A percentile compares a stretch with the other conserved stretches of the same genome.
Evolutionary conservation across 2,329 filamentous ascomycete genomes (phyloP).

Genomic region (Aureobasidium leucospermi): DNA sequence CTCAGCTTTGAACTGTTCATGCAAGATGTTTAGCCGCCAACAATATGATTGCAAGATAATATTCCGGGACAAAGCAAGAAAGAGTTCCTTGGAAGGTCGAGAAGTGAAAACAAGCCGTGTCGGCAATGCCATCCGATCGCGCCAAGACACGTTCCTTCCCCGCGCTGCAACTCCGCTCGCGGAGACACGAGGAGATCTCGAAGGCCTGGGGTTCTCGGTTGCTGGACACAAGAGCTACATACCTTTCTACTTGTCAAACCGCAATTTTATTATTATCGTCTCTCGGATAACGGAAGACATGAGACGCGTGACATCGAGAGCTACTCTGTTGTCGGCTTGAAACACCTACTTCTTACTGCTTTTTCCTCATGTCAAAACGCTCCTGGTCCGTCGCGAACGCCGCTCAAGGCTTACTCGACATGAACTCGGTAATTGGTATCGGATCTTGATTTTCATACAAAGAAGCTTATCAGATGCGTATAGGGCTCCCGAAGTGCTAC

Average conservation of each 20-base stretch:
- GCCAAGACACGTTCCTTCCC: neutral
- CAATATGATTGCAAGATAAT: no score
- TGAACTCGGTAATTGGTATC: slow-evolving; percentile 7
- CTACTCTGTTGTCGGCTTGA: neutral
- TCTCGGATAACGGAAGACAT: neutral
- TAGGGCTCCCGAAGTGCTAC: slow-evolving; percentile 3
- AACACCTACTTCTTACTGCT: neutral
- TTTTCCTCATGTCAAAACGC: slow-evolving; percentile 10
- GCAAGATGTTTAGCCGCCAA: no score
- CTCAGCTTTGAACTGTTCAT: neutral
- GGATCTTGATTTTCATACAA: neutral
- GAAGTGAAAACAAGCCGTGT: neutral
- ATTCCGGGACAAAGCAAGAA: neutral
- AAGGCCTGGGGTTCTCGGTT: neutral
- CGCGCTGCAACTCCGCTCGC: neutral
- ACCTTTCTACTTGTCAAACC: neutral
- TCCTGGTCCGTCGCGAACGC: slow-evolving; percentile 14
- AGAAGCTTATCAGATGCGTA: neutral
- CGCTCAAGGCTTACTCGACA: slow-evolving; percentile 12
- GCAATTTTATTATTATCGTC: neutral
- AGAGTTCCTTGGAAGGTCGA: neutral
- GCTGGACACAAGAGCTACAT: neutral
- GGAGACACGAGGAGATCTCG: neutral
- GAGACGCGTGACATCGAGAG: neutral
- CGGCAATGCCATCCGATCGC: neutral